Percentiles rank a stretch among this genome's conserved stretches.
Conservation (phyloP, 129 eudicot species). For the Arctium lappa region DNA sequence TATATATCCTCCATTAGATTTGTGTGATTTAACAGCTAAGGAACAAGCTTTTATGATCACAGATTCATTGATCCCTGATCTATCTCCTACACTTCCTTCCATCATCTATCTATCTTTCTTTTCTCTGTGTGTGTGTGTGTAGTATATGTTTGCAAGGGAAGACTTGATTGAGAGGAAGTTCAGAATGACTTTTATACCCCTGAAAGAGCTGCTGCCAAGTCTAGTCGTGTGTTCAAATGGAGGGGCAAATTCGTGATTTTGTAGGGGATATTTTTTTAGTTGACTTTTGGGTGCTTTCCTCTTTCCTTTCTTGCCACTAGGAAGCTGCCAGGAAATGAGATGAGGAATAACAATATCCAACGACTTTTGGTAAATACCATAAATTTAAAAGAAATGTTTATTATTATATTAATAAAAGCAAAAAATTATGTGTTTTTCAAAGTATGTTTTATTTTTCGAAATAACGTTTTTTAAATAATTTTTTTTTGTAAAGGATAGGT, state of each 20-base stretch:
- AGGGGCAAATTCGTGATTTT: neutral
- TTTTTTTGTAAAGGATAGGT: no score
- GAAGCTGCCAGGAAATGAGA: neutral
- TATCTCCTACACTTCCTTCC: slow-evolving; percentile 44
- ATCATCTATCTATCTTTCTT: neutral
- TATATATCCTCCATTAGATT: slow-evolving; percentile 20
- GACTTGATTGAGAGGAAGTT: neutral
- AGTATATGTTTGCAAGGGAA: neutral
- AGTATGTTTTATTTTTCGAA: no score
- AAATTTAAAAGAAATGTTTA: neutral
- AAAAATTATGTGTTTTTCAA: neutral
- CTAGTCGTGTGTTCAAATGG: neutral
- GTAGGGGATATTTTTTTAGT: neutral
- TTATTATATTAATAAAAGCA: no score
- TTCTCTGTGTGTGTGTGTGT: slow-evolving; percentile 3
- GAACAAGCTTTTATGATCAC: slow-evolving; percentile 50
- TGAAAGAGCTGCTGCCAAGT: neutral
- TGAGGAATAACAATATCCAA: neutral
- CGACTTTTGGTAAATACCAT: neutral
- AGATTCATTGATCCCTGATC: slow-evolving; percentile 37
- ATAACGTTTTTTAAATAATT: no score
- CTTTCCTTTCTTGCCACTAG: neutral
- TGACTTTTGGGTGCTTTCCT: neutral
- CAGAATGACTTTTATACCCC: neutral
- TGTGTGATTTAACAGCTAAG: slow-evolving; percentile 59